These are phyloP conservation scores for Periconia sp. DNA, from an alignment of 2,329 filamentous ascomycete species.

Conservation along the genomic window DNA sequence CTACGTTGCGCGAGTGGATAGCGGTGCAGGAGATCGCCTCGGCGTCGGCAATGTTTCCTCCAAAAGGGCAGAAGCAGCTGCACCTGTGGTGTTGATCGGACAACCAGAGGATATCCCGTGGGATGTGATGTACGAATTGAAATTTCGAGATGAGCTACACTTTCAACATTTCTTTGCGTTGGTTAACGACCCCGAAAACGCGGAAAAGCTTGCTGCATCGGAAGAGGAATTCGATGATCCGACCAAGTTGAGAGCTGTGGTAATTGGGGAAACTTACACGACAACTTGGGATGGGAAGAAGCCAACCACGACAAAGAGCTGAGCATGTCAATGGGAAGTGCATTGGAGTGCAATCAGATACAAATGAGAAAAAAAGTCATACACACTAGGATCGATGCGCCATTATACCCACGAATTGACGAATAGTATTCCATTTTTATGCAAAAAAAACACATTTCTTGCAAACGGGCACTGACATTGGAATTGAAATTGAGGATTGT, in stretches of 20 bases:
- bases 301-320: too few relatives aligned
- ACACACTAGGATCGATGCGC: too few relatives aligned
- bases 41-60: background rate
- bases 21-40: background rate
- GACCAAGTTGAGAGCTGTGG: constrained; percentile 9
- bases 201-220: constrained; percentile 3
- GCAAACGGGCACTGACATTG: too few relatives aligned
- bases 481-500: too few relatives aligned
- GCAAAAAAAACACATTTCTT: too few relatives aligned
- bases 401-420: too few relatives aligned
- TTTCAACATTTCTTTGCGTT: constrained; percentile 14
- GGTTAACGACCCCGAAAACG: constrained; percentile 9
- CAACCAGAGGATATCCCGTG: constrained; percentile 6
- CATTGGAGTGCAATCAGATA: too few relatives aligned
- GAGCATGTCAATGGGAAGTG: too few relatives aligned
- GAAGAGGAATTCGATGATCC: constrained; percentile 11
- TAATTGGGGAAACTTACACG: constrained; percentile 16
- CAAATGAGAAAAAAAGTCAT: too few relatives aligned
- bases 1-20: constrained; percentile 8
- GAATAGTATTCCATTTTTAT: too few relatives aligned
- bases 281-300: too few relatives aligned
- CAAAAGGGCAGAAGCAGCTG: background rate
- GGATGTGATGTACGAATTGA: constrained; percentile 9
- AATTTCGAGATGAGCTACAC: constrained; percentile 12
- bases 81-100: constrained; percentile 11